These are phyloP conservation scores for Willaertia magna DNA, from an alignment of 208 protist genomes.

Conservation along the genomic window DNA sequence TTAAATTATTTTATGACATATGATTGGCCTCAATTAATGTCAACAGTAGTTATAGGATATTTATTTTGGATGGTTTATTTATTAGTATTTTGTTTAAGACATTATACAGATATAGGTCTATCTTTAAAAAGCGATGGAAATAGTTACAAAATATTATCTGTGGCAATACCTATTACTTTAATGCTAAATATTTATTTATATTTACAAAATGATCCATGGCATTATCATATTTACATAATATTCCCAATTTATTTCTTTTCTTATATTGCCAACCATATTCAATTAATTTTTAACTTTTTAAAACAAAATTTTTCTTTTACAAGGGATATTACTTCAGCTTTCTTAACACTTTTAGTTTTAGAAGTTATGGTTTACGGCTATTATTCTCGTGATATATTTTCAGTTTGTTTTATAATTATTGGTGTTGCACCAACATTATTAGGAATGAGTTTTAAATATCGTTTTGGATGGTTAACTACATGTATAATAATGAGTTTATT, in stretches of 20 bases:
- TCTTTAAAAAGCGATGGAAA: background rate
- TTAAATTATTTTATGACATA: background rate
- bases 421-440: background rate
- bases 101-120: background rate
- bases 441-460: background rate
- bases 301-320: background rate
- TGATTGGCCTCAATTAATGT: background rate
- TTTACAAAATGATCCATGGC: background rate
- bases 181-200: background rate
- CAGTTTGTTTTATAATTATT: background rate
- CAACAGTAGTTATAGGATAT: background rate
- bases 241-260: background rate
- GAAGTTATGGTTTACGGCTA: slow-evolving; percentile 1
- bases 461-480: background rate
- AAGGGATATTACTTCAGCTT: background rate
- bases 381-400: background rate
- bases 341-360: background rate
- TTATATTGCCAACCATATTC: background rate
- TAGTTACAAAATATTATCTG: background rate
- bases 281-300: background rate
- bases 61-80: background rate
- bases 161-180: background rate
- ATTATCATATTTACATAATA: background rate
- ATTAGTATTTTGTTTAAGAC: background rate
- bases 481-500: background rate